These are phyloP conservation scores for Cornus controversa DNA, from an alignment of 148 eudicot species.

Conservation along the genomic window DNA sequence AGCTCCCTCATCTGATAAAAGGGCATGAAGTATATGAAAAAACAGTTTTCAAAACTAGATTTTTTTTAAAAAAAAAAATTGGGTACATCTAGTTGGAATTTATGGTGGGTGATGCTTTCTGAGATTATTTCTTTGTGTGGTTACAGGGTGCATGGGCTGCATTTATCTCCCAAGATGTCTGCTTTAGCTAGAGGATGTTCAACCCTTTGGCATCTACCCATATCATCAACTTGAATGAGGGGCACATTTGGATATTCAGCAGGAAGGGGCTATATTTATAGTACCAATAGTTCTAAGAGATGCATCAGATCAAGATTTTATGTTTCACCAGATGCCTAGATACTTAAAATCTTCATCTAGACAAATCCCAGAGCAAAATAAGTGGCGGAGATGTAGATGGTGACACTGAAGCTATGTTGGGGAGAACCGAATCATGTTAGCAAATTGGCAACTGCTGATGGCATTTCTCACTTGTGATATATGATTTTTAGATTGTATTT, in stretches of 20 bases:
- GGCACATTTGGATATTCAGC: neutral
- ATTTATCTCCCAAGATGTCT: slow-evolving; percentile 26
- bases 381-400: neutral
- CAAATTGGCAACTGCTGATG: neutral
- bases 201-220: neutral
- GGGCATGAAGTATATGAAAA: too few species aligned
- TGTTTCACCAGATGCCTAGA: neutral
- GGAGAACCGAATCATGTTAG: neutral
- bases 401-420: too few species aligned
- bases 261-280: neutral
- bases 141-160: slow-evolving; percentile 52
- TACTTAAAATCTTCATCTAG: too few species aligned
- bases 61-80: too few species aligned
- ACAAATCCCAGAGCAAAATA: neutral
- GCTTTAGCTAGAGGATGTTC: slow-evolving; percentile 7
- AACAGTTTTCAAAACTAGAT: too few species aligned
- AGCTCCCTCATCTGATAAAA: too few species aligned
- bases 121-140: neutral
- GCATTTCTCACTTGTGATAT: neutral
- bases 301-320: neutral
- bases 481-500: neutral
- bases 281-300: too few species aligned
- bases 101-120: neutral
- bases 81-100: too few species aligned
- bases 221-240: neutral